These are phyloP conservation scores for Fusarium nurragi DNA, from an alignment of 2,329 filamentous ascomycete species.

Conservation along the genomic window DNA sequence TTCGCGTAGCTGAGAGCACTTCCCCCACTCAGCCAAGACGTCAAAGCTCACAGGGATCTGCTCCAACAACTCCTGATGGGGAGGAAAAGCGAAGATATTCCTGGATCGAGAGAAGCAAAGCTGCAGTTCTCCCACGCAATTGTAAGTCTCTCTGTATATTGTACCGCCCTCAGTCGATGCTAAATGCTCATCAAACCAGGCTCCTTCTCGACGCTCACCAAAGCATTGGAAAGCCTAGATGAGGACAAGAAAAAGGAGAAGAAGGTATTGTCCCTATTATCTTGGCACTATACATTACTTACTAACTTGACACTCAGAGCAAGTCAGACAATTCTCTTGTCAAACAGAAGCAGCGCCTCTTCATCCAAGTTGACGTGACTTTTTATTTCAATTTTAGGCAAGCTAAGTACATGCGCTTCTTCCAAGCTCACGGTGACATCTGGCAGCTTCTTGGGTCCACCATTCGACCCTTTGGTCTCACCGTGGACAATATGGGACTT, in stretches of 20 bases:
- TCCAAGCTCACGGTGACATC: constrained; percentile 75
- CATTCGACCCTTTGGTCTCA: constrained; percentile 73
- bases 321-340: background rate
- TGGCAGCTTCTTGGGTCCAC: constrained; percentile 72
- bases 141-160: background rate
- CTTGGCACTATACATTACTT: too few relatives aligned
- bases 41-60: background rate
- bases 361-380: constrained; percentile 76
- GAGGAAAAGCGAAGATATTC: background rate
- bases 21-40: background rate
- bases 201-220: constrained; percentile 12
- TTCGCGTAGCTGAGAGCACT: background rate
- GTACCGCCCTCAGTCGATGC: background rate
- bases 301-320: background rate
- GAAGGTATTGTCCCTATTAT: background rate
- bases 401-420: constrained; percentile 72
- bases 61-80: background rate
- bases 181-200: background rate
- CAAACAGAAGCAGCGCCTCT: constrained; percentile 35
- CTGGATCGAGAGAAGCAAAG: background rate
- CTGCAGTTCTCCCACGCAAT: background rate
- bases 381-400: constrained; percentile 56
- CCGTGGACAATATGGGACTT: constrained; percentile 69
- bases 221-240: background rate
- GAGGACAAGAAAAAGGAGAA: background rate